Evolutionary conservation across 345 rosid species (phyloP).

Genomic region (Cardiospermum halicacabum): DNA sequence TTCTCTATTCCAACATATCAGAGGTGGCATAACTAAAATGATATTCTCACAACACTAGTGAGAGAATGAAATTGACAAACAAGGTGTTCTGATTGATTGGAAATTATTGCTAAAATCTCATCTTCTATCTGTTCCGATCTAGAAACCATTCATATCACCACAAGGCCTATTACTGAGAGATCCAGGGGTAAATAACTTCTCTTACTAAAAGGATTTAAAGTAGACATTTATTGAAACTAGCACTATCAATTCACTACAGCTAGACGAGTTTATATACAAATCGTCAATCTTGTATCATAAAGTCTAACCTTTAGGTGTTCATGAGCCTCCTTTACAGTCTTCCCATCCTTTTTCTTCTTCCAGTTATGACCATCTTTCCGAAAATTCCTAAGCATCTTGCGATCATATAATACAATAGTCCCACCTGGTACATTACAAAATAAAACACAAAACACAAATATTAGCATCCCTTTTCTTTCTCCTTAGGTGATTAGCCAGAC

Average conservation of each 20-base stretch:
- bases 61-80: neutral
- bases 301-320: slow-evolving; percentile 87
- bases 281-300: slow-evolving; percentile 4
- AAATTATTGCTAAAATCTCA: neutral
- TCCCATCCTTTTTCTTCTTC: slow-evolving; percentile 99
- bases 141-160: neutral
- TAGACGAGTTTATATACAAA: slow-evolving; percentile 1
- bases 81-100: neutral
- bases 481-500: neutral
- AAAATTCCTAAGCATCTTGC: slow-evolving; percentile 96
- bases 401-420: slow-evolving; percentile 65
- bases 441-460: slow-evolving; percentile 6
- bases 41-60: neutral
- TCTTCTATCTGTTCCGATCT: neutral
- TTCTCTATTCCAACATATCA: neutral
- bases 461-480: neutral
- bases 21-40: neutral
- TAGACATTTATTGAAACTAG: neutral
- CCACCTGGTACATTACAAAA: slow-evolving; percentile 61
- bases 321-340: slow-evolving; percentile 98
- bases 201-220: neutral
- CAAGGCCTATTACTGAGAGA: too few species aligned
- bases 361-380: slow-evolving; percentile 97
- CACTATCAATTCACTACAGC: neutral
- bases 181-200: too few species aligned